A percentile compares a stretch with the other conserved stretches of the same genome.
phyloP scores from a whole-genome alignment of 2,329 filamentous ascomycete species.

The Periglandula ipomoeae region DNA sequence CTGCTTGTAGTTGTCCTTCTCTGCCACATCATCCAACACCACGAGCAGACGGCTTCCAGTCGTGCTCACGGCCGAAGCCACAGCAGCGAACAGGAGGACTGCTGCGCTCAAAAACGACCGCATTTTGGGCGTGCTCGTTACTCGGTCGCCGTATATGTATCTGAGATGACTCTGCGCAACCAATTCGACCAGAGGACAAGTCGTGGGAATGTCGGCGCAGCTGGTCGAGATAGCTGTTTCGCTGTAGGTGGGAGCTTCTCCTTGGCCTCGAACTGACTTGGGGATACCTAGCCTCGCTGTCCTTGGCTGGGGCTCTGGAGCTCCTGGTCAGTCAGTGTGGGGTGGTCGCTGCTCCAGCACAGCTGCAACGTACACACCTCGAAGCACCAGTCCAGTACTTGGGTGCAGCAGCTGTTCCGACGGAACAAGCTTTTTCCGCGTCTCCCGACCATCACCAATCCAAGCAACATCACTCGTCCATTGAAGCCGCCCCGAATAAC shows the following conservation, averaged over 20 bases:
- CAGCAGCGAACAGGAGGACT: constrained; percentile 54
- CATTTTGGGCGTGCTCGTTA: constrained; percentile 39
- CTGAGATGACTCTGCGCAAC: neutral
- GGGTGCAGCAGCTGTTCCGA: too few species aligned
- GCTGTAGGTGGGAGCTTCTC: constrained; percentile 7
- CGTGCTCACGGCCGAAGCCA: constrained; percentile 68
- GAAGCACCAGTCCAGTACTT: too few species aligned
- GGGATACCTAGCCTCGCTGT: constrained; percentile 32
- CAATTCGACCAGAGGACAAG: neutral
- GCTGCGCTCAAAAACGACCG: constrained; percentile 64
- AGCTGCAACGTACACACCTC: neutral
- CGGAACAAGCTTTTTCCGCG: constrained; percentile 6
- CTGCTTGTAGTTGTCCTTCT: constrained; percentile 74
- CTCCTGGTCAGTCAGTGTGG: constrained; percentile 4
- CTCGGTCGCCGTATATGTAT: neutral
- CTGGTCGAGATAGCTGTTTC: constrained; percentile 8
- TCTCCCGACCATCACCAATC: neutral
- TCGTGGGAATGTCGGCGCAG: neutral
- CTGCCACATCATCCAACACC: constrained; percentile 70
- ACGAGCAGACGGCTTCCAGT: constrained; percentile 75
- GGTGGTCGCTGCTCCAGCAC: neutral
- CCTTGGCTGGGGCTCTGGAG: too few species aligned
- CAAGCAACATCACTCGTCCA: neutral
- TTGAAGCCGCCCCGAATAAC: neutral
- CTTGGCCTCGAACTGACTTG: constrained; percentile 11